Evolutionary conservation across 306 rosid species (phyloP).

Genomic region (Adenanthera pavonina): DNA sequence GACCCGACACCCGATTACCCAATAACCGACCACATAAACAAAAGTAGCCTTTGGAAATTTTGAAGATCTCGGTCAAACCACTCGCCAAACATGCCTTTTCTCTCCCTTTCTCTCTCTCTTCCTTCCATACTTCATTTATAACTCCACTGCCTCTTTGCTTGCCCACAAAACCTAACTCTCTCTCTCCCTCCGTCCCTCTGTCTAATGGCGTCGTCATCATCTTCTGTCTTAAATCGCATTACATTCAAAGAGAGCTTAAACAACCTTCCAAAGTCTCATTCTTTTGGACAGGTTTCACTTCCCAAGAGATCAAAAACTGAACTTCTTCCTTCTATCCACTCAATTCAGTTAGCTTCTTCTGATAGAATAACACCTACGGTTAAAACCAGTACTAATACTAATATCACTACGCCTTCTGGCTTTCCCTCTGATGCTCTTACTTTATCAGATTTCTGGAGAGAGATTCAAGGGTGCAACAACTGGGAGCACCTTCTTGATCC

Average conservation of each 20-base stretch:
- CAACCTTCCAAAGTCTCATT: constrained; percentile 42
- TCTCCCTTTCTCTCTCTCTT: background rate
- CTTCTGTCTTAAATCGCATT: constrained; percentile 37
- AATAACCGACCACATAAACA: constrained; percentile 49
- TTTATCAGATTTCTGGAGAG: constrained; percentile 61
- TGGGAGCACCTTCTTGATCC: constrained; percentile 86
- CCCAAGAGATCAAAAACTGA: constrained; percentile 37
- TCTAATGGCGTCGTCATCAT: constrained; percentile 38
- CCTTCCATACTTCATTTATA: constrained; percentile 38
- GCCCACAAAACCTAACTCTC: background rate
- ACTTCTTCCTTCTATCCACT: constrained; percentile 9
- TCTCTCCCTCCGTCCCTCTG: constrained; percentile 19
- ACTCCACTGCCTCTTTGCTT: constrained; percentile 32
- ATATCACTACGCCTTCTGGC: background rate
- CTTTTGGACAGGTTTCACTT: constrained; percentile 59
- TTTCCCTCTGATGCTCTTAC: background rate
- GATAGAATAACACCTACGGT: background rate
- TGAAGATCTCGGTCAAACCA: constrained; percentile 43
- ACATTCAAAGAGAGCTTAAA: constrained; percentile 47
- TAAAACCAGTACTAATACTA: background rate
- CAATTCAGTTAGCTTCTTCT: constrained; percentile 36
- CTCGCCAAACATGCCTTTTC: constrained; percentile 58
- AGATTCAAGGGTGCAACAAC: constrained; percentile 75
- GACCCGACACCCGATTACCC: background rate
- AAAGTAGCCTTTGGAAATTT: background rate